These are phyloP conservation scores for Talaromyces pinophilus DNA, from an alignment of 2,329 filamentous ascomycete genomes.

Conservation along the genomic window DNA sequence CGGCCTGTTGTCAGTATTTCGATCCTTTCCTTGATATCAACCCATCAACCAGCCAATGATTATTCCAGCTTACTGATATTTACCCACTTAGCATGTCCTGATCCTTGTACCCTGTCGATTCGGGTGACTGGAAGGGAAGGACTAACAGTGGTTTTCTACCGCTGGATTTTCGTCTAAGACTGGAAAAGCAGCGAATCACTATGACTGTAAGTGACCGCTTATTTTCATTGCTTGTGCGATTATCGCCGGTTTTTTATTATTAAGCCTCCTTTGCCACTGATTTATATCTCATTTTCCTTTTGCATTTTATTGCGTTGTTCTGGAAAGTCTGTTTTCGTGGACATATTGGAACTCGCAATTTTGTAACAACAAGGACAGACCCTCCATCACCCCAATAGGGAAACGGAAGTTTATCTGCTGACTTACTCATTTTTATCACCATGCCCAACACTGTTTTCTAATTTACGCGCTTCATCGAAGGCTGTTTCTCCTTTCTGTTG, in stretches of 20 bases:
- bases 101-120: slow-evolving; percentile 22
- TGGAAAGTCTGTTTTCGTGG: not conserved
- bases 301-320: not conserved
- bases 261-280: not conserved
- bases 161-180: not conserved
- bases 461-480: not conserved
- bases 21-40: slow-evolving; percentile 15
- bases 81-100: slow-evolving; percentile 21
- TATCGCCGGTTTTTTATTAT: not conserved
- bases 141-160: not conserved
- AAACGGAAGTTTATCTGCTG: too few relatives aligned
- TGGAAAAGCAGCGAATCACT: slow-evolving; percentile 10
- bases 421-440: not conserved
- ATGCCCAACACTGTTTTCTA: not conserved
- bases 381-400: not conserved
- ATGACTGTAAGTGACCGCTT: slow-evolving; percentile 24
- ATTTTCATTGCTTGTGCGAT: not conserved
- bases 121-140: slow-evolving; percentile 15
- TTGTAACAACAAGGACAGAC: not conserved
- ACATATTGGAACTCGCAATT: not conserved
- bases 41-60: not conserved
- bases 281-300: not conserved
- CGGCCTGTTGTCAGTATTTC: slow-evolving; percentile 12
- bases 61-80: slow-evolving; percentile 15
- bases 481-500: not conserved